Base-by-base conservation (phyloP, 2,329 filamentous ascomycete genomes). In the Arachnomyces sp. region DNA sequence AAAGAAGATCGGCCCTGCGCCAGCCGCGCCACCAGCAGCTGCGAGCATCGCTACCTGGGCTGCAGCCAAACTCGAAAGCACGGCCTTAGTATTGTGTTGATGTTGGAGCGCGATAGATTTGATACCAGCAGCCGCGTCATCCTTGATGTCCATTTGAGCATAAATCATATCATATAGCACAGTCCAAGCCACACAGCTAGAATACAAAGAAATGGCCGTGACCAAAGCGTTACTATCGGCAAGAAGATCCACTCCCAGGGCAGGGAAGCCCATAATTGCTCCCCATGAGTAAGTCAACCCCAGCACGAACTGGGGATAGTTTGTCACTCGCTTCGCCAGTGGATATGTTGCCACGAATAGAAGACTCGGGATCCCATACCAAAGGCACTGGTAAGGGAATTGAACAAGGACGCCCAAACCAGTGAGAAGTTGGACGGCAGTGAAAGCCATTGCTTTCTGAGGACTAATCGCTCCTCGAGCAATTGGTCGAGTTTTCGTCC, bases 1-100 rank as follows among this genome's bases (percentile, higher is more conserved):
- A 44, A 75, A 79, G 59, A 76, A 81, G 11, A 77, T 51, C 2
- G 77, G 77, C 1, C 77, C 76, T 14, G 75, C 68, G 11, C 75
- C 75, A 12, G 70, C 59, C 34, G 64, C 63, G 36, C 63, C 52
- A n/a, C 67, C 67, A 16, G 67, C 66, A 21, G 57, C 56, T 28
- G 61, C 62, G 31, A 71, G 61, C 7, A 71, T 52, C n/a, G 57
- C 53, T 13, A 69, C 59, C 42, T 71, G 67, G 30, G 54, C 52
- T 3, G 52, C 54, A 9, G 66, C 65, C 35, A 69, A 52, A 16
- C 59, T 62, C 21, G 59, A 61, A 12, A 71, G 56, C 8, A 70
- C 56, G 3, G 58, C 47, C 46, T 71, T 71, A 21, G 66, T 66
- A 46, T 68, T 66, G 42, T 68, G 60, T 49, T 69, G 65, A 44